Evolutionary conservation across 768 basidiomycete species (phyloP), one percentile per base, ranked within the genome.

Genomic region (Mycena sanguinolenta): DNA sequence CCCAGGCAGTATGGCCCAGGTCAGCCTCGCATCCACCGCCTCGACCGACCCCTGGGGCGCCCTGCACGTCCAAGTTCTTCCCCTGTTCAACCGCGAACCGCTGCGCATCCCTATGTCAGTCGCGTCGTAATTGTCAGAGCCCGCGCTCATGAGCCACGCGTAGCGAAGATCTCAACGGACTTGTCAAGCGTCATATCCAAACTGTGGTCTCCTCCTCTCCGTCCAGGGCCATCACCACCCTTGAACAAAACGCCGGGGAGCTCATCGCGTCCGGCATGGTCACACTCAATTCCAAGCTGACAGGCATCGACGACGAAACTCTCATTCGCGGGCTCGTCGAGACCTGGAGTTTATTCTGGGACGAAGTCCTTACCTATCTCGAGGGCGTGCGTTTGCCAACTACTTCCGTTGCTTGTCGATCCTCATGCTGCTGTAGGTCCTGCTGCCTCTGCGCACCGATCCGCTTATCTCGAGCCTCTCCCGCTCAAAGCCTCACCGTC

Each of bases 271-370:
- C 90, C 2, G 96, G 96, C 14, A 98, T 97, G 95, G 88, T 96
- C 60, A 98, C 96, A 3, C 85, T 98, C 28, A 96, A 95, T 73
- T 90, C 95, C 0, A 96, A 95, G 75, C 84, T 98, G 7, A 83
- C 86, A 34, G 90, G 87, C 4, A 82, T 93, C 12, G 92, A 95
- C 30, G 96, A 97, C 50, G 91, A 92, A 44, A 89, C 92, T 75
- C 84, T 98, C 19, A 82, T 97, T 7, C 84, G 84, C 6, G 86
- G 95, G 32, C 86, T 97, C 21, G 93, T 96, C 2, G 95, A 97
- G 74, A 86, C 94, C 21, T 98, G 96, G 96, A 89, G 87, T 17
- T 97, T 97, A 84, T 98, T 98, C 81, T 97, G 94, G 92, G 93
- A 93, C 74, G 91, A 94, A 69, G 91, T 96, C 30, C 82, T 96